phyloP scores from a whole-genome alignment of 2,329 filamentous ascomycete species.

The Ophiostoma quercus region DNA sequence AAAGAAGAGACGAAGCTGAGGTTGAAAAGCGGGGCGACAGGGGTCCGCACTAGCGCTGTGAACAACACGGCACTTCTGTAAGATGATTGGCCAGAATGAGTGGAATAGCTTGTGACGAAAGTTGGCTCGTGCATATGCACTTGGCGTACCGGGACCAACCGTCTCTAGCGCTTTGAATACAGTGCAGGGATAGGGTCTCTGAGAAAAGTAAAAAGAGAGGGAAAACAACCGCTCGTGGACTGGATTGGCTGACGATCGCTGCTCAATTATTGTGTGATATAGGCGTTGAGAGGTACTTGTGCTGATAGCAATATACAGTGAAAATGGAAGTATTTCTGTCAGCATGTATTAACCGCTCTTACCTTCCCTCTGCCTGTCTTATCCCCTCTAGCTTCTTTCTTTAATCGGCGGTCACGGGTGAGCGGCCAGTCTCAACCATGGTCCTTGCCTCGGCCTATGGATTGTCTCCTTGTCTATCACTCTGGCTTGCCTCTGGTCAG shows the following conservation, averaged over 20 bases:
- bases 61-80: background rate
- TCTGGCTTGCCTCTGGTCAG: background rate
- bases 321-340: background rate
- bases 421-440: background rate
- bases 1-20: constrained; percentile 9
- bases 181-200: constrained; percentile 10
- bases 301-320: background rate
- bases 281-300: background rate
- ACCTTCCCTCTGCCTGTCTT: background rate
- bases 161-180: constrained; percentile 10
- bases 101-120: background rate
- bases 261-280: background rate
- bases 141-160: constrained; percentile 18
- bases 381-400: background rate
- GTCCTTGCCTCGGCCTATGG: background rate
- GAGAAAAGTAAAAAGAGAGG: background rate
- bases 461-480: background rate
- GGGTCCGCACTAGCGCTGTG: background rate
- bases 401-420: constrained; percentile 2
- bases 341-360: constrained; percentile 6
- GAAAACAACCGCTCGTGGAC: background rate
- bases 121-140: constrained; percentile 13
- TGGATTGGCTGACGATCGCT: background rate
- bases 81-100: background rate
- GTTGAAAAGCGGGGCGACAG: constrained; percentile 6